Conservation (phyloP, 1,284 basidiomycete genomes). For the Cryptococcus sp. region DNA sequence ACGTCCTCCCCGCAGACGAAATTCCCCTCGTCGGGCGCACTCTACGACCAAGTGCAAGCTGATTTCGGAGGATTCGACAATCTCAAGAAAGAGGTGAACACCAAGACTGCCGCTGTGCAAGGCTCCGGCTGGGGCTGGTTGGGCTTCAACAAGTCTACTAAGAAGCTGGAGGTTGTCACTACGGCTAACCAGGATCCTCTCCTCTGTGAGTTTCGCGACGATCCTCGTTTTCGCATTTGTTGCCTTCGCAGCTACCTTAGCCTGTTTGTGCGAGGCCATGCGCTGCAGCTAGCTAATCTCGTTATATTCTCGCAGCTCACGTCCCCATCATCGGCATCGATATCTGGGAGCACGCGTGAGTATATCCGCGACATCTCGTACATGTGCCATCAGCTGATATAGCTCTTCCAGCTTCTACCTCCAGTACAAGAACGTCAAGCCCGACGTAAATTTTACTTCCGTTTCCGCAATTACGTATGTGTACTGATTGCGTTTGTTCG, state of each 20-base stretch:
- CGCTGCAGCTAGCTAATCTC: not conserved
- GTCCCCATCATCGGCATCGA: constrained; percentile 92
- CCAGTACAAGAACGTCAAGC: constrained; percentile 88
- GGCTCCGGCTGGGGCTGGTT: constrained; percentile 99
- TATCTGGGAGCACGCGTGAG: constrained; percentile 69
- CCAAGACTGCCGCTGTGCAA: constrained; percentile 89
- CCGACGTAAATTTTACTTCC: constrained; percentile 64
- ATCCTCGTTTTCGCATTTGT: too few species aligned
- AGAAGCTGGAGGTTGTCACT: constrained; percentile 84
- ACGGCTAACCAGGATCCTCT: constrained; percentile 97
- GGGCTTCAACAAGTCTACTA: constrained; percentile 69
- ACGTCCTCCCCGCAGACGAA: constrained; percentile 63
- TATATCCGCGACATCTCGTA: not conserved
- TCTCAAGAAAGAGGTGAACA: constrained; percentile 77
- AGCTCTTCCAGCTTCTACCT: constrained; percentile 63
- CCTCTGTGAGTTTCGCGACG: constrained; percentile 56
- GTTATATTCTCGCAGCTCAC: constrained; percentile 60
- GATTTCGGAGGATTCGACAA: constrained; percentile 81
- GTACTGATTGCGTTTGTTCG: not conserved
- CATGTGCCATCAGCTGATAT: constrained; percentile 18
- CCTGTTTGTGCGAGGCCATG: not conserved
- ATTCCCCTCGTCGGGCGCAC: constrained; percentile 65
- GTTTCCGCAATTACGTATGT: not conserved
- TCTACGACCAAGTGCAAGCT: constrained; percentile 77
- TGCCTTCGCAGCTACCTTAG: too few species aligned